A percentile compares a stretch with the other conserved stretches of the same genome.
phyloP scores from a whole-genome alignment of 305 asterid species.

The Fraxinus latifolia region DNA sequence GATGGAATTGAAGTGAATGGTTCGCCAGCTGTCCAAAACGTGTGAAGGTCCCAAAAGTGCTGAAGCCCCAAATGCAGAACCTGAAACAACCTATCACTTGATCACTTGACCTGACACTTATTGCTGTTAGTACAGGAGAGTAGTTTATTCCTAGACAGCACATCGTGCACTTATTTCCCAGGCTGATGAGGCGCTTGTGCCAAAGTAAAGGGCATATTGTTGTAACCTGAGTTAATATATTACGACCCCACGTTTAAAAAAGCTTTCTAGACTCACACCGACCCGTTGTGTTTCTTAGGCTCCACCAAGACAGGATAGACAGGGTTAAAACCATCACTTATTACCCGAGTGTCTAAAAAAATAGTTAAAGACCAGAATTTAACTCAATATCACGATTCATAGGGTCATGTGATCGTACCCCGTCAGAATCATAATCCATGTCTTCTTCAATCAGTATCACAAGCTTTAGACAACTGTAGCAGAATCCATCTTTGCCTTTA shows the following conservation, averaged over 20 bases:
- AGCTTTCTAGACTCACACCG: not conserved
- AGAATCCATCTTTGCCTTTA: constrained; percentile 67
- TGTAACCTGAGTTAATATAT: not conserved
- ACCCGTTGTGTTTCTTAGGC: not conserved
- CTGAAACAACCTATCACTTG: not conserved
- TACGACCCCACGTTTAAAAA: not conserved
- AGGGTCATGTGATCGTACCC: constrained; percentile 54
- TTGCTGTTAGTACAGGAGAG: not conserved
- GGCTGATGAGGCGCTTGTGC: not conserved
- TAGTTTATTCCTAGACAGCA: not conserved
- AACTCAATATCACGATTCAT: not conserved
- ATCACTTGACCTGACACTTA: not conserved
- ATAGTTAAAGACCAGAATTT: not conserved
- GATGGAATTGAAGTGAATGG: not conserved
- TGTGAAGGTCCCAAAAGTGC: not conserved
- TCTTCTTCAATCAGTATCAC: constrained; percentile 65
- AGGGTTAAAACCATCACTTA: not conserved
- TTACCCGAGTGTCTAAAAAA: not conserved
- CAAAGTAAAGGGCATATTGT: not conserved
- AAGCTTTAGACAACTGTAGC: constrained; percentile 56
- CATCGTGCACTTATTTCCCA: not conserved
- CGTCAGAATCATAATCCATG: constrained; percentile 57
- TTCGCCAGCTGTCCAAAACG: not conserved
- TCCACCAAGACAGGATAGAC: not conserved
- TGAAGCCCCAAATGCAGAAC: not conserved